Evolutionary conservation across 148 eudicot species (phyloP).

Genomic region (Talinum fruticosum): DNA sequence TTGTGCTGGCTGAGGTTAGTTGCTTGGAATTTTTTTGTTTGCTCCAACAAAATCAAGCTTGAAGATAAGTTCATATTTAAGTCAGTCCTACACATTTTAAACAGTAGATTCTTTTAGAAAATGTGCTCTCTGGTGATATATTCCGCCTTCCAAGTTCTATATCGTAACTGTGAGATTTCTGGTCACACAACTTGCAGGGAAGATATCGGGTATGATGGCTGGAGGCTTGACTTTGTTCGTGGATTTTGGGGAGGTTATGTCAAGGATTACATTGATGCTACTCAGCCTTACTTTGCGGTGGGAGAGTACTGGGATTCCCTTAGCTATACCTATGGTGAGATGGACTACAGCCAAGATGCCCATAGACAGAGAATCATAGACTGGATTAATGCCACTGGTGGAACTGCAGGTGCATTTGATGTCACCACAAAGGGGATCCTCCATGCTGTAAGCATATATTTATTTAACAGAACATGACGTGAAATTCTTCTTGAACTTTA

Average conservation of each 20-base stretch:
- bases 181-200: conserved; percentile 46
- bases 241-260: conserved; percentile 99
- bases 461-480: not conserved
- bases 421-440: conserved; percentile 99
- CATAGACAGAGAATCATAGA: conserved; percentile 94
- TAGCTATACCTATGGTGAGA: conserved; percentile 77
- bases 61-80: not conserved
- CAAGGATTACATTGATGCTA: conserved; percentile 87
- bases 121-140: not conserved
- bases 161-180: not conserved
- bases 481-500: not conserved
- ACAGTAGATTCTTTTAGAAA: not conserved
- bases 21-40: conserved; percentile 3
- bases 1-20: conserved; percentile 85
- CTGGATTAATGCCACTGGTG: conserved; percentile 93
- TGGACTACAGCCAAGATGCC: conserved; percentile 95
- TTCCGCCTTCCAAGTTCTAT: conserved; percentile 1
- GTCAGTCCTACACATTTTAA: not conserved
- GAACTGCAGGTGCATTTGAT: conserved; percentile 94
- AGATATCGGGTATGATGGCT: conserved; percentile 97
- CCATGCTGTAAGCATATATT: conserved; percentile 64
- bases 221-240: conserved; percentile 97
- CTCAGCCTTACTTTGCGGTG: conserved; percentile 80
- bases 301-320: conserved; percentile 99
- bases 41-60: conserved; percentile 2